Evolutionary conservation across 805 yeast genomes (phyloP).

Genomic region (Suhomyces kilbournensis): DNA sequence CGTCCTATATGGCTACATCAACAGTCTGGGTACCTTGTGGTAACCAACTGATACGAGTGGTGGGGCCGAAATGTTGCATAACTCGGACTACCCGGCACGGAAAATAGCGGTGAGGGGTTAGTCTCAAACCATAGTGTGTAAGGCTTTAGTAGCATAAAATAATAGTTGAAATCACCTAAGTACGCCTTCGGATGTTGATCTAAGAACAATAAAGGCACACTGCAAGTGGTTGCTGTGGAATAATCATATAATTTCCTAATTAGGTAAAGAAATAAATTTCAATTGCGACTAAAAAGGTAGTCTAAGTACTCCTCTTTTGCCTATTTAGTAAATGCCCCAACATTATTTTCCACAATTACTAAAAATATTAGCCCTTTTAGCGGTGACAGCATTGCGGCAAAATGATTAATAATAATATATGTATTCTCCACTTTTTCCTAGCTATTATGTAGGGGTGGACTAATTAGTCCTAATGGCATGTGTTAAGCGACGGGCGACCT

Average conservation of each 20-base stretch:
- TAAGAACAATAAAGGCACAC: constrained; percentile 3
- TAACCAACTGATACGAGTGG: neutral
- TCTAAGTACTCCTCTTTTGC: constrained; percentile 11
- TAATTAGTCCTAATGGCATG: constrained; percentile 5
- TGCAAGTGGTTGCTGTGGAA: constrained; percentile 1
- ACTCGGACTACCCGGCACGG: neutral
- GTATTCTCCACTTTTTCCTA: constrained; percentile 1
- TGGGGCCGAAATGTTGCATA: neutral
- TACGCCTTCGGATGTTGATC: neutral
- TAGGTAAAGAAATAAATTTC: neutral
- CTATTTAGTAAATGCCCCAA: constrained; percentile 6
- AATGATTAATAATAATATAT: neutral
- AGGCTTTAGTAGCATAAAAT: neutral
- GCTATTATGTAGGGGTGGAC: constrained; percentile 1
- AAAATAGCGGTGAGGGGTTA: neutral
- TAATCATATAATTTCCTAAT: neutral
- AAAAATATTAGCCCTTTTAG: neutral
- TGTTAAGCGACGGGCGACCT: constrained; percentile 2
- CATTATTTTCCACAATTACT: neutral
- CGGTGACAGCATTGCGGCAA: neutral
- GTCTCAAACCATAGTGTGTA: neutral
- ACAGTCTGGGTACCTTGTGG: neutral
- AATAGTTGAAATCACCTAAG: neutral
- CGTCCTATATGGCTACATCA: neutral
- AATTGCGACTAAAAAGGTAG: constrained; percentile 2